Percentiles rank a stretch among this genome's conserved stretches.
phyloP scores from a whole-genome alignment of 345 rosid species.

The Cochlearia excelsa region DNA sequence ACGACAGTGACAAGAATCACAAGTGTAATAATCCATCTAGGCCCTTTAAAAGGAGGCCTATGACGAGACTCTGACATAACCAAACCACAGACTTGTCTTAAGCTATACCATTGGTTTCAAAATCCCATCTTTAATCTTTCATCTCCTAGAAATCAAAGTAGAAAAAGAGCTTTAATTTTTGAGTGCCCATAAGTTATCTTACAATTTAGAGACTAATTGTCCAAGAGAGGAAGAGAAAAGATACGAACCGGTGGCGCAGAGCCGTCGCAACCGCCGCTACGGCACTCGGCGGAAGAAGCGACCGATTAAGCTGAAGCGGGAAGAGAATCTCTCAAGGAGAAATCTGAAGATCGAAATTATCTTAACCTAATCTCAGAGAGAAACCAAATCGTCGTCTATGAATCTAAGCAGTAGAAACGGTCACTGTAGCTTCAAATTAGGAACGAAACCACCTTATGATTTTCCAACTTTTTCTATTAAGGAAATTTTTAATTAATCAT shows the following conservation, averaged over 20 bases:
- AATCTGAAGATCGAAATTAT: conserved; percentile 18
- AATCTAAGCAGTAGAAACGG: conserved; percentile 29
- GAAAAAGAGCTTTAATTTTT: neutral
- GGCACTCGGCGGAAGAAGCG: conserved; percentile 8
- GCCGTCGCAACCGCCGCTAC: conserved; percentile 16
- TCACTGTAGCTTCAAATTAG: conserved; percentile 38
- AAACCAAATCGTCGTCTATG: conserved; percentile 3
- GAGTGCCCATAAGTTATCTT: neutral
- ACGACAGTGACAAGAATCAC: conserved; percentile 43
- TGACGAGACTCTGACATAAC: conserved; percentile 53
- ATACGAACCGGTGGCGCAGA: conserved; percentile 17
- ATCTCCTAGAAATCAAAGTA: conserved; percentile 23
- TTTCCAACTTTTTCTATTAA: too few species aligned
- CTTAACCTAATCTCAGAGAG: neutral
- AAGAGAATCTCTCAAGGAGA: neutral
- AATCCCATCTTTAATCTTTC: conserved; percentile 11
- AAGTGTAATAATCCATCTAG: conserved; percentile 49
- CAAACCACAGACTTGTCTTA: conserved; percentile 22
- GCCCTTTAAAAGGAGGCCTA: conserved; percentile 48
- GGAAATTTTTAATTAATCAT: too few species aligned
- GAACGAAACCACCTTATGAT: too few species aligned
- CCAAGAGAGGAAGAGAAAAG: too few species aligned
- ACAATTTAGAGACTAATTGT: too few species aligned
- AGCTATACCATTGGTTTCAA: conserved; percentile 28
- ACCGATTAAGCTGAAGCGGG: neutral